Evolutionary conservation across 192 early-diverging fungal genomes (phyloP).

Genomic region (Geosiphon pyriformis): DNA sequence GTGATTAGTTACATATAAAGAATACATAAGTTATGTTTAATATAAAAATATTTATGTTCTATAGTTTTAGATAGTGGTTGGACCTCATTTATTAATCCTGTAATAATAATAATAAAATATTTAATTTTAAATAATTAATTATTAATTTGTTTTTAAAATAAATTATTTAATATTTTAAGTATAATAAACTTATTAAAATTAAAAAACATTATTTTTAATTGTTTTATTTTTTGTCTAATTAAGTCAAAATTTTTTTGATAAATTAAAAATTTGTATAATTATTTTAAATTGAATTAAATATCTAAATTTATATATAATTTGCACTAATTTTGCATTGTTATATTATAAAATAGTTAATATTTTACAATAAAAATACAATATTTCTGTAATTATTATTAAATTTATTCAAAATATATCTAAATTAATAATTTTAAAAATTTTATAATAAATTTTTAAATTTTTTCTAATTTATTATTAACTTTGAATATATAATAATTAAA

Average conservation of each 20-base stretch:
- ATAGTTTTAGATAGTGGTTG: too few species aligned
- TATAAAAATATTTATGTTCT: too few species aligned
- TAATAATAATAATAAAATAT: slow-evolving; percentile 1
- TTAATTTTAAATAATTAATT: background rate
- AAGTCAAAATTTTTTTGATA: background rate
- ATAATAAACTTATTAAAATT: background rate
- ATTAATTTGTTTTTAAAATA: slow-evolving; percentile 4
- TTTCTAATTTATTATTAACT: background rate
- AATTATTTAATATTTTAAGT: background rate
- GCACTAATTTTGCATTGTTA: background rate
- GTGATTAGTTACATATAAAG: too few species aligned
- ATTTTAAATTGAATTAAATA: background rate
- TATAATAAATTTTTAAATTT: background rate
- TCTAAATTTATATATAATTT: background rate
- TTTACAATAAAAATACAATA: too few species aligned
- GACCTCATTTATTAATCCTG: too few species aligned
- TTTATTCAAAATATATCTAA: too few species aligned
- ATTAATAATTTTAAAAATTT: slow-evolving; percentile 11
- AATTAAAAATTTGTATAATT: background rate
- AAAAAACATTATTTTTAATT: background rate
- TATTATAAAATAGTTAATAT: too few species aligned
- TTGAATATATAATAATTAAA: background rate
- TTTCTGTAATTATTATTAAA: too few species aligned
- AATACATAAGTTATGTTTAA: too few species aligned
- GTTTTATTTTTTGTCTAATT: background rate